Evolutionary conservation across 1,284 basidiomycete species (phyloP).

Genomic region (Trametes polyzona): DNA sequence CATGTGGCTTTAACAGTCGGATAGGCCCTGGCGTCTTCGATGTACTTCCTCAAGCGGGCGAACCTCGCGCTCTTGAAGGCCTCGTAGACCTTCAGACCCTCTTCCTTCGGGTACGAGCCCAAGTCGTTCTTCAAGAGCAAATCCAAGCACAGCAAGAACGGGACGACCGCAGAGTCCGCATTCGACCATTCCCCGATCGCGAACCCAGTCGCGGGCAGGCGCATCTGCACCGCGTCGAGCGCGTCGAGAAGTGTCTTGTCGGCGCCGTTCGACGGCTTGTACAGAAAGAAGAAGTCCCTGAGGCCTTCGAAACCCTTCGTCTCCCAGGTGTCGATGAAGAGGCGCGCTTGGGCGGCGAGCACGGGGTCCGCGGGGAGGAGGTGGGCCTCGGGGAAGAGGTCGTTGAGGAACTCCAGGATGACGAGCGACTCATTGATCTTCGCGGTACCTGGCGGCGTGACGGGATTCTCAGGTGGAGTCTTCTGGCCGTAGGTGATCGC

Average conservation of each 20-base stretch:
- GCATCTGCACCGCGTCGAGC: conserved; percentile 37
- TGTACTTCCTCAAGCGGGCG: conserved; percentile 37
- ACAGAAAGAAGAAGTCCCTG: conserved; percentile 32
- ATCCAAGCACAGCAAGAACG: conserved; percentile 39
- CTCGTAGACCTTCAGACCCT: conserved; percentile 34
- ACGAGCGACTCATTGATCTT: conserved; percentile 68
- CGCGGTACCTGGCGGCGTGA: conserved; percentile 54
- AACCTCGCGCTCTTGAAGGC: conserved; percentile 32
- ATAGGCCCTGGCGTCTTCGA: conserved; percentile 32
- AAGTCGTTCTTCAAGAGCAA: conserved; percentile 35
- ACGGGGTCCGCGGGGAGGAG: conserved; percentile 60
- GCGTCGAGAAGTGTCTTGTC: conserved; percentile 42
- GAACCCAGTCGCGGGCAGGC: conserved; percentile 36
- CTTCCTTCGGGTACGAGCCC: conserved; percentile 33
- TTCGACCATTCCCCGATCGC: conserved; percentile 47
- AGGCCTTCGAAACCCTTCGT: conserved; percentile 46
- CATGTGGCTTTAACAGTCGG: conserved; percentile 37
- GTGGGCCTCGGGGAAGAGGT: conserved; percentile 49
- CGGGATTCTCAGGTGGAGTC: conserved; percentile 54
- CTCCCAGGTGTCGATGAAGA: conserved; percentile 59
- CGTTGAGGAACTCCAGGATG: conserved; percentile 65
- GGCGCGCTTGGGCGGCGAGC: conserved; percentile 56
- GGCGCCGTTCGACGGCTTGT: conserved; percentile 35
- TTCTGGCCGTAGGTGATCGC: conserved; percentile 59
- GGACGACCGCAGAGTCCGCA: conserved; percentile 55